Conservation (phyloP, 2,329 filamentous ascomycete genomes). For the Cercospora janseana region DNA sequence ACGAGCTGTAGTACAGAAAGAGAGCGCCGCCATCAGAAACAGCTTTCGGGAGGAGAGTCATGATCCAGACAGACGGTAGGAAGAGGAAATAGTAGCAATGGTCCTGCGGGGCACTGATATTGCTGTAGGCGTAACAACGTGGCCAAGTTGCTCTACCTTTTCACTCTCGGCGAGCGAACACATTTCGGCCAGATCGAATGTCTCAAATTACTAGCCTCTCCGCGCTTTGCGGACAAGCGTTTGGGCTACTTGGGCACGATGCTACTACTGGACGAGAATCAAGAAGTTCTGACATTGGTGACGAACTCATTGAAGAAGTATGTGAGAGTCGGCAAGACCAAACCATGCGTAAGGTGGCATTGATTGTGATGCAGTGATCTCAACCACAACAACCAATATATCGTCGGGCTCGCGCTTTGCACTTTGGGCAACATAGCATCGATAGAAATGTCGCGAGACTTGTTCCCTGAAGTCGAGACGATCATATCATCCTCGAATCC, state of each 20-base stretch:
- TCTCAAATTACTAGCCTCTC: constrained; percentile 92
- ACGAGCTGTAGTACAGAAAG: constrained; percentile 96
- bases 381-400: constrained; percentile 96
- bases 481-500: constrained; percentile 91
- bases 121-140: constrained; percentile 87
- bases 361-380: constrained; percentile 66
- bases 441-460: constrained; percentile 94
- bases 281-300: constrained; percentile 93
- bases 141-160: constrained; percentile 95
- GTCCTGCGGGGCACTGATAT: not conserved
- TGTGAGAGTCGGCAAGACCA: constrained; percentile 27
- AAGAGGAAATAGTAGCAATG: constrained; percentile 6
- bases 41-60: constrained; percentile 97
- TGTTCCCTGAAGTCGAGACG: constrained; percentile 93
- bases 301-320: constrained; percentile 98
- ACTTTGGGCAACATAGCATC: constrained; percentile 97
- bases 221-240: constrained; percentile 95
- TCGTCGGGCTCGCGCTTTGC: constrained; percentile 92
- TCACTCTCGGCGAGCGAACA: constrained; percentile 93
- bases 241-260: constrained; percentile 95
- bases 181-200: constrained; percentile 99
- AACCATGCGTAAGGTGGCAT: not conserved
- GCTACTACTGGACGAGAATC: constrained; percentile 93
- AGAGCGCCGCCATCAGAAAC: constrained; percentile 94
- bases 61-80: constrained; percentile 84